phyloP scores from a whole-genome alignment of 2,329 filamentous ascomycete genomes.

The Penicillium sp. region DNA sequence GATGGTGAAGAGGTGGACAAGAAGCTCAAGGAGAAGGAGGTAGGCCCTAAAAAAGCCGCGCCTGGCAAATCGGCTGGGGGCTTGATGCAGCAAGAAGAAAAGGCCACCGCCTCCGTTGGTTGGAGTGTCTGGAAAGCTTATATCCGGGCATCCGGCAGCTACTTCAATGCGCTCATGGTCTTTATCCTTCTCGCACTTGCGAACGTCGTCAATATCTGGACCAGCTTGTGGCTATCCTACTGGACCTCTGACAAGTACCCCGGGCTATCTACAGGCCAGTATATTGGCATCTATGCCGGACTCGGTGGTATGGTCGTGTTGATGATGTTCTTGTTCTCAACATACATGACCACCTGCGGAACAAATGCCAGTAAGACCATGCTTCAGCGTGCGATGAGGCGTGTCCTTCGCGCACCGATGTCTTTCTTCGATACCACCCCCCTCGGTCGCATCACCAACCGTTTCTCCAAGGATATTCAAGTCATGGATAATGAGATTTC shows the following conservation, averaged over 20 bases:
- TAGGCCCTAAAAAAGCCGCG: slow-evolving; percentile 7
- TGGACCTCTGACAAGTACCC: slow-evolving; percentile 80
- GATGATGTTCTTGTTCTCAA: slow-evolving; percentile 77
- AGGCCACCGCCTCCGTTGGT: slow-evolving; percentile 71
- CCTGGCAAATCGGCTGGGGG: slow-evolving; percentile 22
- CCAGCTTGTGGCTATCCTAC: slow-evolving; percentile 88
- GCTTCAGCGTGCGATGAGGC: slow-evolving; percentile 73
- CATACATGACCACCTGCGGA: slow-evolving; percentile 72
- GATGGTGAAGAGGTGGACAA: slow-evolving; percentile 50
- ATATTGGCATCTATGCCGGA: slow-evolving; percentile 68
- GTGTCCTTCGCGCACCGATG: slow-evolving; percentile 70
- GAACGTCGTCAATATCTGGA: slow-evolving; percentile 81
- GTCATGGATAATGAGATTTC: slow-evolving; percentile 93
- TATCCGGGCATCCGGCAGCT: slow-evolving; percentile 66
- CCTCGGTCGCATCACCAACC: slow-evolving; percentile 90
- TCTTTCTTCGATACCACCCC: slow-evolving; percentile 97
- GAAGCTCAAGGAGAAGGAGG: slow-evolving; percentile 35
- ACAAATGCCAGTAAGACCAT: slow-evolving; percentile 80
- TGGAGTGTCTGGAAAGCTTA: slow-evolving; percentile 80
- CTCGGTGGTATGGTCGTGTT: slow-evolving; percentile 70
- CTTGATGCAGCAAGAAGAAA: slow-evolving; percentile 51
- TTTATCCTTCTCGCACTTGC: slow-evolving; percentile 66
- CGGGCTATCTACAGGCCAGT: slow-evolving; percentile 62
- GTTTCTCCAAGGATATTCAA: slow-evolving; percentile 92
- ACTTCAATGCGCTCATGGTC: slow-evolving; percentile 62